Percentiles rank a stretch among this genome's conserved stretches.
Conservation (phyloP, 1,284 basidiomycete species). For the Pseudozyma sp. region DNA sequence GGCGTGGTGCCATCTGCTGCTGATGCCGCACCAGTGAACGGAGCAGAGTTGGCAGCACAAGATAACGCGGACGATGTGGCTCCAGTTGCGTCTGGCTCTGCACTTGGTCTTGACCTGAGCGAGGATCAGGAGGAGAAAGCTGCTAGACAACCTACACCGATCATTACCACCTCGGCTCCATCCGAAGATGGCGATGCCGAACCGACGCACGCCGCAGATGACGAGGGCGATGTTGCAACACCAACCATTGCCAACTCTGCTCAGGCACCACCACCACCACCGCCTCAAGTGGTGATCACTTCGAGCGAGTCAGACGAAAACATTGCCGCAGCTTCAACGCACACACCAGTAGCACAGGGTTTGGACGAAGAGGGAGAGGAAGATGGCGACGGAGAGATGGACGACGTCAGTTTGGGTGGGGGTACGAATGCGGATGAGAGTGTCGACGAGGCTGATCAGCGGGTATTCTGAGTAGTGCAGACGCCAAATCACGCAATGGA, state of each 20-base stretch:
- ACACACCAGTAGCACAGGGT: background rate
- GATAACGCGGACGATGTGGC: background rate
- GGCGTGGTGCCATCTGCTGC: slow-evolving; percentile 13
- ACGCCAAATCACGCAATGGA: no score
- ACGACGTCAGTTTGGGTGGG: slow-evolving; percentile 42
- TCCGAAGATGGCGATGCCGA: slow-evolving; percentile 28
- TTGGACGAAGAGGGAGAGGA: slow-evolving; percentile 12
- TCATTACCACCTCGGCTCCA: slow-evolving; percentile 42
- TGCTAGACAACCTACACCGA: slow-evolving; percentile 14
- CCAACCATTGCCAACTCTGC: background rate
- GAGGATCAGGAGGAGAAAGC: slow-evolving; percentile 4
- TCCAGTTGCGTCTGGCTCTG: slow-evolving; percentile 22
- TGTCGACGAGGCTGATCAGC: background rate
- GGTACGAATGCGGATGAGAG: slow-evolving; percentile 12
- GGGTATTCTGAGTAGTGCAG: background rate
- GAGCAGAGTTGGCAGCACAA: background rate
- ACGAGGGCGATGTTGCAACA: background rate
- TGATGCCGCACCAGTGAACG: slow-evolving; percentile 6
- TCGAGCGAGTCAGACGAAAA: slow-evolving; percentile 23
- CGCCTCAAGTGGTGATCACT: slow-evolving; percentile 39
- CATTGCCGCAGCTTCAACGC: background rate
- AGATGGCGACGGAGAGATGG: slow-evolving; percentile 48
- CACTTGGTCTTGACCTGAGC: slow-evolving; percentile 19
- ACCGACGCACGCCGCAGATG: background rate
- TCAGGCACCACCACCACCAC: slow-evolving; percentile 24